These are phyloP conservation scores for Phialophora verrucosa DNA, from an alignment of 2,329 filamentous ascomycete genomes.

Conservation along the genomic window DNA sequence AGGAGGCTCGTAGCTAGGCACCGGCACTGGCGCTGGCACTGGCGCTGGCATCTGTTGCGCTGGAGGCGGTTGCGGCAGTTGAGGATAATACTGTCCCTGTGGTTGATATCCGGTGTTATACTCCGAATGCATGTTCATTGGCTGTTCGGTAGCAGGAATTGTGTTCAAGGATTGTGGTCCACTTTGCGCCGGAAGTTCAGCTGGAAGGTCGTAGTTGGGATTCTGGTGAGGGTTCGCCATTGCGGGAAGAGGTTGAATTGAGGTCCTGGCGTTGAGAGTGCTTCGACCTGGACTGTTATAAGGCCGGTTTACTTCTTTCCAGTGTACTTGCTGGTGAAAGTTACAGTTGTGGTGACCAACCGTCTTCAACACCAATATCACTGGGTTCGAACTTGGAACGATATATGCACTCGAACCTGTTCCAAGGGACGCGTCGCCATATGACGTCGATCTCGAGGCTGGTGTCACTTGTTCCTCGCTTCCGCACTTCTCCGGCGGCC, in stretches of 20 bases:
- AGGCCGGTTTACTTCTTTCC: too few species aligned
- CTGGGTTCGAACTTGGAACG: neutral
- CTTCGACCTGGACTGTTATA: neutral
- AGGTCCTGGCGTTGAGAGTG: neutral
- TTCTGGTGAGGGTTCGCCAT: constrained; percentile 22
- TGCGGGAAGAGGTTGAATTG: neutral
- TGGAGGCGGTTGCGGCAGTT: constrained; percentile 12
- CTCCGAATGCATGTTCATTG: neutral
- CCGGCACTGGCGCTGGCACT: neutral
- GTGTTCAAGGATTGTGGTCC: constrained; percentile 5
- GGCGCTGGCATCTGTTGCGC: neutral
- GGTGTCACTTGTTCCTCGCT: neutral
- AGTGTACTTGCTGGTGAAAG: neutral
- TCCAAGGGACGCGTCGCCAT: neutral
- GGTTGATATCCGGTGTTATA: constrained; percentile 6
- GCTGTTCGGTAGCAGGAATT: constrained; percentile 4
- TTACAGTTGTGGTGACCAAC: neutral
- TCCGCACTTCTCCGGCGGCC: constrained; percentile 3
- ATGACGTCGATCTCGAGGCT: constrained; percentile 5
- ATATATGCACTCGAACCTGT: too few species aligned
- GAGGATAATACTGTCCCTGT: constrained; percentile 15
- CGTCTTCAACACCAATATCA: neutral
- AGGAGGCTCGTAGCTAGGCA: constrained; percentile 16
- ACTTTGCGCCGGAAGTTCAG: constrained; percentile 8
- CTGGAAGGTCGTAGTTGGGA: constrained; percentile 17